phyloP scores from a whole-genome alignment of 2,329 filamentous ascomycete species.

The Cadophora sp. region DNA sequence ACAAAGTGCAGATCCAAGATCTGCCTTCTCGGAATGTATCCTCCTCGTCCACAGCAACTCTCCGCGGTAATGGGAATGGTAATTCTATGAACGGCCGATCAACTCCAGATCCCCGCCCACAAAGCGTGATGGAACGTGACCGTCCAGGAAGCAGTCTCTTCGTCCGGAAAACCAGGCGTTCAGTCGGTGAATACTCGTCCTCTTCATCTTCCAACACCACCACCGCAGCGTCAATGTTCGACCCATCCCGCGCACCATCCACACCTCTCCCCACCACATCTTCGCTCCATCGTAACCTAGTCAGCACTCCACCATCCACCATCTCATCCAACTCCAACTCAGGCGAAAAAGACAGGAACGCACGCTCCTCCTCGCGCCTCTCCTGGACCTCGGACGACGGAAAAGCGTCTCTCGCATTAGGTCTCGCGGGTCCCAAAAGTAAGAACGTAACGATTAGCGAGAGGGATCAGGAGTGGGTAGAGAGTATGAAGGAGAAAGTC shows the following conservation, averaged over 20 bases:
- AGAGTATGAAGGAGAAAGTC: constrained; percentile 83
- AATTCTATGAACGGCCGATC: too few relatives aligned
- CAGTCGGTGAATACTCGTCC: constrained; percentile 29
- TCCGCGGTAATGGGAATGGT: constrained; percentile 38
- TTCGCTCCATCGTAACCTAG: background rate
- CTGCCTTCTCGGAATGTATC: constrained; percentile 48
- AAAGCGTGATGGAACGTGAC: constrained; percentile 36
- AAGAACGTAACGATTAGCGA: constrained; percentile 72
- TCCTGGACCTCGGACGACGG: constrained; percentile 63
- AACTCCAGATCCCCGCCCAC: constrained; percentile 46
- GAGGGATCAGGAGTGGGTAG: constrained; percentile 80
- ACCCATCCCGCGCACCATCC: constrained; percentile 28
- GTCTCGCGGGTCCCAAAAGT: constrained; percentile 73
- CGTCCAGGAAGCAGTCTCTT: constrained; percentile 39
- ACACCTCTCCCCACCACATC: constrained; percentile 33
- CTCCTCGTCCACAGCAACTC: constrained; percentile 28
- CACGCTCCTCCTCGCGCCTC: constrained; percentile 49
- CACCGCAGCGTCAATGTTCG: background rate
- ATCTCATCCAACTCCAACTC: constrained; percentile 17
- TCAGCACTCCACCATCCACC: constrained; percentile 27
- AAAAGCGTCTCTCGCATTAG: constrained; percentile 55
- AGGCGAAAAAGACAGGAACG: constrained; percentile 7
- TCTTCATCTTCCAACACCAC: constrained; percentile 8
- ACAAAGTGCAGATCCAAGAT: constrained; percentile 66
- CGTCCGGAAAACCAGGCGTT: constrained; percentile 40